phyloP scores from a whole-genome alignment of 2,329 filamentous ascomycete species.

The Fusarium sacchari region DNA sequence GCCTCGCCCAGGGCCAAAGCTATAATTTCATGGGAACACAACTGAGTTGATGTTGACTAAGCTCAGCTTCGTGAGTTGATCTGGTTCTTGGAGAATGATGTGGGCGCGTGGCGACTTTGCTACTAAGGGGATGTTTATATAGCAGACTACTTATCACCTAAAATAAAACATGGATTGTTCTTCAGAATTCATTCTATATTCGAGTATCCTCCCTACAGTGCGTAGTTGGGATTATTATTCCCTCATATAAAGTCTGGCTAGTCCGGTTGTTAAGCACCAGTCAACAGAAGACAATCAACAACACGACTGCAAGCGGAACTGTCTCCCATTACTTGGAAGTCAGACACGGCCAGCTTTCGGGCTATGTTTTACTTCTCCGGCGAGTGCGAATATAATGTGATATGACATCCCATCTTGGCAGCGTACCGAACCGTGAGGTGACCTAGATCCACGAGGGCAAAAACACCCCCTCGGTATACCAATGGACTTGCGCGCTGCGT shows the following conservation, averaged over 20 bases:
- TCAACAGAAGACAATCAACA: rapidly evolving
- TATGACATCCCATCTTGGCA: background rate
- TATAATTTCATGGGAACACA: too few species aligned
- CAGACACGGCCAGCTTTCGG: background rate
- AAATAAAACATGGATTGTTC: too few species aligned
- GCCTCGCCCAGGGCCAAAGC: background rate
- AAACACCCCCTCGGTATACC: background rate
- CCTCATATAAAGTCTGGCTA: too few species aligned
- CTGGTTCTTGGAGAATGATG: too few species aligned
- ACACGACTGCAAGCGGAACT: background rate
- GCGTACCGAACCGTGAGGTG: background rate
- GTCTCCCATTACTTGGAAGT: background rate
- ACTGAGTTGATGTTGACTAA: too few species aligned
- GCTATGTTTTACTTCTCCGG: background rate
- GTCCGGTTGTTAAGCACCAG: rapidly evolving
- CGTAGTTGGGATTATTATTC: too few species aligned
- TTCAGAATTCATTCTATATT: too few species aligned
- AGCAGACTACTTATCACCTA: too few species aligned
- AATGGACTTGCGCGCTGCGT: background rate
- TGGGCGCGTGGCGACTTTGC: too few species aligned
- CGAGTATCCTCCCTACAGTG: too few species aligned
- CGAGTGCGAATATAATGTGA: background rate
- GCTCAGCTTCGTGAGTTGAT: too few species aligned
- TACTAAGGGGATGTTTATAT: too few species aligned
- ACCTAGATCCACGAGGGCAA: background rate